Evolutionary conservation across 176 grass and related monocot genomes (phyloP).

Genomic region (Microstegium vimineum): DNA sequence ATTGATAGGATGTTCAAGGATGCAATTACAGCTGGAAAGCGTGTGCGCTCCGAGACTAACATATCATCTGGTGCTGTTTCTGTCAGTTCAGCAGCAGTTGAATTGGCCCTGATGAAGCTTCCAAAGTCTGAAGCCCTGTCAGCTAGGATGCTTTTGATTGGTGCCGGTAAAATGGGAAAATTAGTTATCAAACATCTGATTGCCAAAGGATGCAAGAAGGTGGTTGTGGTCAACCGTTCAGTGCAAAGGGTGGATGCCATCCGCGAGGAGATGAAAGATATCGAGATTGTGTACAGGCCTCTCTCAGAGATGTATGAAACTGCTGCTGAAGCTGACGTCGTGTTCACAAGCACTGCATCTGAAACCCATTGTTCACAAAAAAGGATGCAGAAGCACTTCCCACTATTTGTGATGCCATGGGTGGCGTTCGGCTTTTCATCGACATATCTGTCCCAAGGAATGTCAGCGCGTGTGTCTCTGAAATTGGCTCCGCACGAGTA

Average conservation of each 20-base stretch:
- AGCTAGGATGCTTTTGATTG: slow-evolving; percentile 77
- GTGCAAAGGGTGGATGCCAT: slow-evolving; percentile 81
- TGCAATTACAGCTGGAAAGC: slow-evolving; percentile 87
- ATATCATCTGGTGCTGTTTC: slow-evolving; percentile 89
- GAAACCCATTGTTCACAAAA: slow-evolving; percentile 72
- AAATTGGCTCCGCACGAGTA: slow-evolving; percentile 35
- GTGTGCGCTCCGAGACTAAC: slow-evolving; percentile 75
- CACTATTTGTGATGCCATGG: slow-evolving; percentile 44
- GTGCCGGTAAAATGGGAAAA: slow-evolving; percentile 92
- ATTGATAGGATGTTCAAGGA: slow-evolving; percentile 98
- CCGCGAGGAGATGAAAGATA: slow-evolving; percentile 68
- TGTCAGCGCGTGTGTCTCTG: slow-evolving; percentile 60
- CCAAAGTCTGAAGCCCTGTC: slow-evolving; percentile 48
- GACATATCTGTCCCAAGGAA: slow-evolving; percentile 93
- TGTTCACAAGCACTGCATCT: slow-evolving; percentile 84
- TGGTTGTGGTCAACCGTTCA: slow-evolving; percentile 81
- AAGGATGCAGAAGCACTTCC: slow-evolving; percentile 52
- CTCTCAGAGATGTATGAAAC: slow-evolving; percentile 72
- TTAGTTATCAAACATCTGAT: slow-evolving; percentile 83
- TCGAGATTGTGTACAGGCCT: slow-evolving; percentile 75
- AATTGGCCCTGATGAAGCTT: slow-evolving; percentile 89
- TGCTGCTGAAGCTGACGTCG: slow-evolving; percentile 61
- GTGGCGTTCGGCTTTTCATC: slow-evolving; percentile 56
- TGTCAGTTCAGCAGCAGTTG: slow-evolving; percentile 91
- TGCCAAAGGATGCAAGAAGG: slow-evolving; percentile 83